phyloP scores from a whole-genome alignment of 2,329 filamentous ascomycete species.

The Exophiala sp. region DNA sequence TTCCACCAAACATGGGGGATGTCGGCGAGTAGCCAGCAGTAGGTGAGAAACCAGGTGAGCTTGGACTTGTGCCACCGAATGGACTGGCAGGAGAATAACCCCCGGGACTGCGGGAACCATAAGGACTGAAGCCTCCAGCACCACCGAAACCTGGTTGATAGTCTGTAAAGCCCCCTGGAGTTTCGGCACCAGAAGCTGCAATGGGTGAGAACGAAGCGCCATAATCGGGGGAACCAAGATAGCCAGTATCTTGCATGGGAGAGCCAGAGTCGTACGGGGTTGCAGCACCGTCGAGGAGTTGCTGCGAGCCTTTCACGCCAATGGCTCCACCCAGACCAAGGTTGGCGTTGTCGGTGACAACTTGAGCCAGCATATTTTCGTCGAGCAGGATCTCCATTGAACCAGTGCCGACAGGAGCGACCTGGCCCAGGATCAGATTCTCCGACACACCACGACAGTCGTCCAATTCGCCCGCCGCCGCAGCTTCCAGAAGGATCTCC shows the following conservation, averaged over 20 bases:
- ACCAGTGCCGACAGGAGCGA: constrained; percentile 94
- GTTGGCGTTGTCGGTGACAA: constrained; percentile 85
- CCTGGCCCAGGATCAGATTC: constrained; percentile 96
- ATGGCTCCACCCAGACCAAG: constrained; percentile 76
- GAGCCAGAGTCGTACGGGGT: constrained; percentile 82
- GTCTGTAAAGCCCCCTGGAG: constrained; percentile 51
- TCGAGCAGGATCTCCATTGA: constrained; percentile 93
- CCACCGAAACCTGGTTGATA: constrained; percentile 66
- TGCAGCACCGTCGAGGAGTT: constrained; percentile 64
- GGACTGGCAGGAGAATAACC: constrained; percentile 64
- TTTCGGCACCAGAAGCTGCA: constrained; percentile 60
- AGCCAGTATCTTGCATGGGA: constrained; percentile 55
- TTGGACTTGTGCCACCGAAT: constrained; percentile 63
- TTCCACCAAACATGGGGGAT: constrained; percentile 58
- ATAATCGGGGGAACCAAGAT: constrained; percentile 58
- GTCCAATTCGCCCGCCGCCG: constrained; percentile 88
- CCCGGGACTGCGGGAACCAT: constrained; percentile 59
- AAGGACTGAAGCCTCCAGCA: constrained; percentile 59
- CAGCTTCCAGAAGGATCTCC: constrained; percentile 93
- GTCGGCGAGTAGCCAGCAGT: constrained; percentile 64
- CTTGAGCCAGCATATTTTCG: constrained; percentile 89
- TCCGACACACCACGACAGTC: constrained; percentile 98
- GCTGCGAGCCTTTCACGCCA: constrained; percentile 53
- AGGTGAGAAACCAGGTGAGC: constrained; percentile 62
- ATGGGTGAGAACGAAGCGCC: constrained; percentile 66